These are phyloP conservation scores for Chaetomium sp. DNA, from an alignment of 2,329 filamentous ascomycete species.

Conservation along the genomic window DNA sequence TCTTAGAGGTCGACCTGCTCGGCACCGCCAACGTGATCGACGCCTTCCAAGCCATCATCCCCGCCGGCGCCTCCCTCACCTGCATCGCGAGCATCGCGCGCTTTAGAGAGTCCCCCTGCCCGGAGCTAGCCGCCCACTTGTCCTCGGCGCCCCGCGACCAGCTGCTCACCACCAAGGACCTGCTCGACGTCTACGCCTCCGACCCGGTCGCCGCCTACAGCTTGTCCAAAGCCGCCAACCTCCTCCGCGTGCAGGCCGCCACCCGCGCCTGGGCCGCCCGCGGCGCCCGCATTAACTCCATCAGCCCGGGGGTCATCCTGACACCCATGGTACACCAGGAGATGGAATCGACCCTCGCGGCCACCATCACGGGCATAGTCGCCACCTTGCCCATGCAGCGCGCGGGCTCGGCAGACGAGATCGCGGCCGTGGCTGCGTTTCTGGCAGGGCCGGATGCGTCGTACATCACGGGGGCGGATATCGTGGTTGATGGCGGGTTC, in stretches of 20 bases:
- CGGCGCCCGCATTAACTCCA: conserved; percentile 29
- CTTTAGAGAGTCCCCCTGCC: conserved; percentile 20
- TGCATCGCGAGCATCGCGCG: conserved; percentile 34
- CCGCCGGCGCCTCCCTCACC: conserved; percentile 27
- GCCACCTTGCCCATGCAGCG: conserved; percentile 17
- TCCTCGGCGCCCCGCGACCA: conserved; percentile 21
- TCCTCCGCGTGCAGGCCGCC: conserved; percentile 26
- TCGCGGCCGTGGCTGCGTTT: conserved; percentile 28
- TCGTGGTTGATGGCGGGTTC: conserved; percentile 29
- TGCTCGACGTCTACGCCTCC: conserved; percentile 6
- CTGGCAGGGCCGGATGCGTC: conserved; percentile 28
- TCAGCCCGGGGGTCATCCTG: conserved; percentile 28
- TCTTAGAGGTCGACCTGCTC: conserved; percentile 33
- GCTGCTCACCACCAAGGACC: conserved; percentile 20
- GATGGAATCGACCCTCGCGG: background rate
- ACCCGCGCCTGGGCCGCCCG: conserved; percentile 20
- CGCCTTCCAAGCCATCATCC: conserved; percentile 29
- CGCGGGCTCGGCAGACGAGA: conserved; percentile 28
- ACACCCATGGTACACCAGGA: conserved; percentile 26
- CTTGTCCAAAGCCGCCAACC: conserved; percentile 27
- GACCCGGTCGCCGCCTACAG: conserved; percentile 20
- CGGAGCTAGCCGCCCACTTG: conserved; percentile 23
- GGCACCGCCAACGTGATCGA: conserved; percentile 35
- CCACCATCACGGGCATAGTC: background rate
- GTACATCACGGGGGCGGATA: conserved; percentile 27